Evolutionary conservation across 2,329 filamentous ascomycete species (phyloP), one percentile per base, ranked within the genome.

Genomic region (Colletotrichum musae): DNA sequence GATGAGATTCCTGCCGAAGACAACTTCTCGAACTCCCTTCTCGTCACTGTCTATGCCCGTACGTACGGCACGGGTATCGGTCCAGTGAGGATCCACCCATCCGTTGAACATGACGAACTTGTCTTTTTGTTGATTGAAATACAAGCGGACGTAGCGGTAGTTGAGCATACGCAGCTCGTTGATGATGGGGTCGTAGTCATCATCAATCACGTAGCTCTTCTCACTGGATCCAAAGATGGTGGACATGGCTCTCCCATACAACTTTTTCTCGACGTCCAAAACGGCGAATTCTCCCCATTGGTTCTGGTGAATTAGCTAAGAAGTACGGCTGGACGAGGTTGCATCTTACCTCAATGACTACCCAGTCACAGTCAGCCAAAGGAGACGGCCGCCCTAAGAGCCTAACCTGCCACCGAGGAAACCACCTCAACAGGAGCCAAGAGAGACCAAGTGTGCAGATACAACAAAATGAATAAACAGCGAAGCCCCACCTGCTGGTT

Each of bases 51-150:
- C 94, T 51, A 99, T 88, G 6, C 96, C 96, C 61, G 85, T 84
- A 64, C 94, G 91, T 69, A 97, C 90, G 6, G 88, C 84, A 68
- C 91, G 89, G 1, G 95, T 88, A 75, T 94, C 89, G 2, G 89
- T 93, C 96, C 96, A 99, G 26, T 88, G 84, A 0, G 95, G 94
- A 75, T 99, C 96, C 79, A 97, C 97, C 96, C 96, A 99, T 39
- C 93, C 94, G 75, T 91, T 95, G 68, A 92, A 93, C 4, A 97
- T 86, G 32, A 95, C 84, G 73, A 98, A 98, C 80, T 92, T 96
- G 81, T 98, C 96, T 75, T 93, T 93, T 13, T 94, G 77, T 1
- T 95, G 94, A 76, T 99, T 94, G 77, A 93, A 98, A 77, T 92
- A 95, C 75, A 99, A 94, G 58, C 94, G 92, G 71, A 99, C 92